Evolutionary conservation across 495 filamentous ascomycete genomes (phyloP).

Genomic region (Penicillium coffeae): DNA sequence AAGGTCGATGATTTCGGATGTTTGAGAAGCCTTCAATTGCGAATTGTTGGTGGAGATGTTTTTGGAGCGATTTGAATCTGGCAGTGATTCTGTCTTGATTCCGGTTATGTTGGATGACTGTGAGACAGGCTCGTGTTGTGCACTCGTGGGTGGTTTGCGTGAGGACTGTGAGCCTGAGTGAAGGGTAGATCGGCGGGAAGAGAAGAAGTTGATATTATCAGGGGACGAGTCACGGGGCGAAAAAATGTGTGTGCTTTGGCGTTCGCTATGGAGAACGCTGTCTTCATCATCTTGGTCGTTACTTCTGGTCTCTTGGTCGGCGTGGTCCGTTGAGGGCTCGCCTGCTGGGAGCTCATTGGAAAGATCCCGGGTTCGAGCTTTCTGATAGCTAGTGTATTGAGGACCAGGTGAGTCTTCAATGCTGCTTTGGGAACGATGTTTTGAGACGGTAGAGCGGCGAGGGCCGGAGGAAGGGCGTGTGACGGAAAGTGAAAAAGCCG

Average conservation of each 20-base stretch:
- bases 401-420: no score
- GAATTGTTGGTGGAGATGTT: neutral
- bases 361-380: neutral
- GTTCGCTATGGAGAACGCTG: constrained; percentile 12
- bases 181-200: constrained; percentile 1
- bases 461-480: neutral
- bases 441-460: neutral
- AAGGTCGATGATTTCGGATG: constrained; percentile 38
- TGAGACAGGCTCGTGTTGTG: constrained; percentile 4
- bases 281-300: constrained; percentile 8
- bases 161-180: constrained; percentile 11
- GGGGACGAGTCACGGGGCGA: neutral
- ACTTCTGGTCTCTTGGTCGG: constrained; percentile 5
- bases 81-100: constrained; percentile 9
- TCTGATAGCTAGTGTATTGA: no score
- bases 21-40: constrained; percentile 18
- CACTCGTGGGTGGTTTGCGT: constrained; percentile 12
- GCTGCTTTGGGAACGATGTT: neutral
- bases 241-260: constrained; percentile 12
- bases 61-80: constrained; percentile 13
- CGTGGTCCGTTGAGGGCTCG: constrained; percentile 15
- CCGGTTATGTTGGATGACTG: neutral
- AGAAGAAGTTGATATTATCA: neutral
- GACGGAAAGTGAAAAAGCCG: neutral
- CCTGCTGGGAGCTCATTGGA: constrained; percentile 9